These are phyloP conservation scores for Coniochaeta pulveracea DNA, from an alignment of 2,329 filamentous ascomycete species.

Conservation along the genomic window DNA sequence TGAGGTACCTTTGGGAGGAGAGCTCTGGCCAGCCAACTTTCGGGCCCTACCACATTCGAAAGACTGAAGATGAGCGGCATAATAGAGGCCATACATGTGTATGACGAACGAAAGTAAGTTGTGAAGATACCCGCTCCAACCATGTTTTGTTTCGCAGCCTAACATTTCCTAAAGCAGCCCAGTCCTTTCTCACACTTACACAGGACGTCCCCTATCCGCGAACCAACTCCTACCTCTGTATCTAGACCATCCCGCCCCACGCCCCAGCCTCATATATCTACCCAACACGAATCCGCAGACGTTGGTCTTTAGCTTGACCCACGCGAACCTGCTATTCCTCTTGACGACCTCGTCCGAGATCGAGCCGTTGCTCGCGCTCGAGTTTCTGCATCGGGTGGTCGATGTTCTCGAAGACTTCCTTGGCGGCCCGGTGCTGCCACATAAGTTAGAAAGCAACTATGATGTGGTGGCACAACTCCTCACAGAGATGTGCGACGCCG, in stretches of 20 bases:
- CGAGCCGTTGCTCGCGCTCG: constrained; percentile 79
- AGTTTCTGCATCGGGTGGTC: constrained; percentile 87
- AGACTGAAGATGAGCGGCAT: constrained; percentile 58
- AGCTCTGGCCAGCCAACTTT: background rate
- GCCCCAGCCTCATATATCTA: constrained; percentile 79
- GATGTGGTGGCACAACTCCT: constrained; percentile 89
- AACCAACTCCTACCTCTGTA: constrained; percentile 74
- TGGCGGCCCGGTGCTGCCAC: constrained; percentile 72
- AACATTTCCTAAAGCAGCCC: constrained; percentile 55
- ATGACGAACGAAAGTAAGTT: constrained; percentile 82
- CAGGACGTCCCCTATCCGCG: constrained; percentile 67
- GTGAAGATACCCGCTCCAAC: constrained; percentile 13
- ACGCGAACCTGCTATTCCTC: constrained; percentile 78
- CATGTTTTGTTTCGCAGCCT: too few relatives aligned
- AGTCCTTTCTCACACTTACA: constrained; percentile 82
- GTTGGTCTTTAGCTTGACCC: constrained; percentile 76
- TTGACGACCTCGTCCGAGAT: constrained; percentile 77
- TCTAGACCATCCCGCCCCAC: constrained; percentile 67
- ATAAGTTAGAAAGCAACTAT: constrained; percentile 81
- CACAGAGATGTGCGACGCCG: constrained; percentile 93
- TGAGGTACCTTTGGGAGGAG: too few relatives aligned
- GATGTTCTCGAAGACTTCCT: constrained; percentile 93
- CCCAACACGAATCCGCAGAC: constrained; percentile 74
- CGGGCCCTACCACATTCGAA: background rate
- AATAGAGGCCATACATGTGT: constrained; percentile 94